phyloP scores from a whole-genome alignment of 2,329 filamentous ascomycete species.

The Phaeosphaeria sp. region DNA sequence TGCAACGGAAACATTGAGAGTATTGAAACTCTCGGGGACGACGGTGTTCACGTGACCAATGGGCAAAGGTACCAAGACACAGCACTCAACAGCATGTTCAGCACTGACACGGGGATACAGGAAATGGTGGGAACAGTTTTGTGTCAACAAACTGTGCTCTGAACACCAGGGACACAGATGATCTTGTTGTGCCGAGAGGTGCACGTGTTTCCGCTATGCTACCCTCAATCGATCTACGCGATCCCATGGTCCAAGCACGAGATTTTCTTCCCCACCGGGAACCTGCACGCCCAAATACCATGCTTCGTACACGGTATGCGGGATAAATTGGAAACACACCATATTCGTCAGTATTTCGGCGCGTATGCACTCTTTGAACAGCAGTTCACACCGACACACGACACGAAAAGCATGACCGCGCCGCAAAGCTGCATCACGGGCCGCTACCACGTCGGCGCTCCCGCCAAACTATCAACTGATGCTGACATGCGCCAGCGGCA shows the following conservation, averaged over 20 bases:
- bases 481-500: slow-evolving; percentile 1
- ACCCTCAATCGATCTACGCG: not conserved
- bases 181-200: slow-evolving; percentile 6
- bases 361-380: slow-evolving; percentile 29
- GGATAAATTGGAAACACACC: slow-evolving; percentile 9
- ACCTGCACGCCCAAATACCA: slow-evolving; percentile 18
- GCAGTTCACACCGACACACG: slow-evolving; percentile 17
- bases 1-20: slow-evolving; percentile 52
- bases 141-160: slow-evolving; percentile 54
- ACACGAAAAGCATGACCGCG: slow-evolving; percentile 2
- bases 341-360: slow-evolving; percentile 11
- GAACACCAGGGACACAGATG: slow-evolving; percentile 51
- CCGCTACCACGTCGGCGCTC: not conserved
- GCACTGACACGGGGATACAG: slow-evolving; percentile 21
- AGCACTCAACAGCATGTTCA: not conserved
- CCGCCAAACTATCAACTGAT: slow-evolving; percentile 1
- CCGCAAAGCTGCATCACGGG: slow-evolving; percentile 2
- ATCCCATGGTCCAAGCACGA: not conserved
- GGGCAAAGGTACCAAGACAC: slow-evolving; percentile 49
- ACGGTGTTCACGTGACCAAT: slow-evolving; percentile 54
- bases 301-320: slow-evolving; percentile 17
- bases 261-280: not conserved
- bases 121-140: slow-evolving; percentile 65
- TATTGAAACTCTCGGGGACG: slow-evolving; percentile 56
- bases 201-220: not conserved